These are phyloP conservation scores for Eutrema japonicum DNA, from an alignment of 345 rosid species.

Conservation along the genomic window DNA sequence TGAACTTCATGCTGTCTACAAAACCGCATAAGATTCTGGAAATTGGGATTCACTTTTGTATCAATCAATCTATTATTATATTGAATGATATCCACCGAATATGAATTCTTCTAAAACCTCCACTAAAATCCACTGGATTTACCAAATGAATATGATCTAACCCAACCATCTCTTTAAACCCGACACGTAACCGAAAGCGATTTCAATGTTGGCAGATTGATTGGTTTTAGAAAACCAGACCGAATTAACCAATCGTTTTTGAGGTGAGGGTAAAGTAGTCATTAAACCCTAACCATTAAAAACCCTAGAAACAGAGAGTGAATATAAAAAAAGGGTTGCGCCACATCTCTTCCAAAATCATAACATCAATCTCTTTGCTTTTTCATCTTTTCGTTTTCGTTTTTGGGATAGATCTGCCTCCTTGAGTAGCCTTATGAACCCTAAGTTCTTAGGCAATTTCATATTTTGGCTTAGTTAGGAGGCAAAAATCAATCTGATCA, in stretches of 20 bases:
- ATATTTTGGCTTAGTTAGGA: conserved; percentile 42
- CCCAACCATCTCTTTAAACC: no score
- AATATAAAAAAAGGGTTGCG: conserved; percentile 26
- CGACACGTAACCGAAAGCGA: background rate
- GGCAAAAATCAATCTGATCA: conserved; percentile 38
- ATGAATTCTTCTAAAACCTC: no score
- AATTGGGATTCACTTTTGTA: no score
- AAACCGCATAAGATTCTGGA: background rate
- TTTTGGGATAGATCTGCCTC: conserved; percentile 23
- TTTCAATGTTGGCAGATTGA: background rate
- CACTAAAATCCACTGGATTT: no score
- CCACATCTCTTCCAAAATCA: conserved; percentile 9
- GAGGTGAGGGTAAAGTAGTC: conserved; percentile 22
- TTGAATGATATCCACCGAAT: no score
- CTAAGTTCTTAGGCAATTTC: conserved; percentile 40
- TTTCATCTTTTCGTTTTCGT: background rate
- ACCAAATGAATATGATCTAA: no score
- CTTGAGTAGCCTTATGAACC: conserved; percentile 44
- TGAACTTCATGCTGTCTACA: conserved; percentile 12
- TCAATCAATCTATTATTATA: no score
- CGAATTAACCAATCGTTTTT: background rate
- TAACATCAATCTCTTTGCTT: background rate
- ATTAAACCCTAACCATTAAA: background rate
- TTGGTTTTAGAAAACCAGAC: conserved; percentile 5
- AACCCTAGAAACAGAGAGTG: conserved; percentile 35